phyloP scores from a whole-genome alignment of 192 early-diverging fungal genomes.

The Mortierella alpina region DNA sequence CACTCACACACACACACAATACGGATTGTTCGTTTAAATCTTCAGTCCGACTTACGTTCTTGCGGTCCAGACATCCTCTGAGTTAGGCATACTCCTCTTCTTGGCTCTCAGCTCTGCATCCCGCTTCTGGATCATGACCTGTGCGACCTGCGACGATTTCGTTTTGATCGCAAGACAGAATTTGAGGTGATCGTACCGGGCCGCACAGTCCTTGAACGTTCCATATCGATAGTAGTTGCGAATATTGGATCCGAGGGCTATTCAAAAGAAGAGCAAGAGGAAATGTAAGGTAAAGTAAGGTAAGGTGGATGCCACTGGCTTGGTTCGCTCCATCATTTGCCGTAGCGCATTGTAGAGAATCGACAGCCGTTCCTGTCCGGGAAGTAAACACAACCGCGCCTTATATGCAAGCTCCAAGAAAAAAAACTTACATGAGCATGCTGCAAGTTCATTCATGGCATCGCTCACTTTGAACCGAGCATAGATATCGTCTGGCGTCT shows the following conservation, averaged over 20 bases:
- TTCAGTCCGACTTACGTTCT: slow-evolving; percentile 25
- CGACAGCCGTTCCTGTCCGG: no score
- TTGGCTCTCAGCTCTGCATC: slow-evolving; percentile 40
- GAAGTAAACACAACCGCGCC: no score
- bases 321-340: not conserved
- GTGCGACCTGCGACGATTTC: slow-evolving; percentile 51
- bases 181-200: slow-evolving; percentile 57
- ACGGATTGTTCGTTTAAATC: no score
- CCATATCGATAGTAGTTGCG: slow-evolving; percentile 62
- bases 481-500: slow-evolving; percentile 30
- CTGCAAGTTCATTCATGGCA: slow-evolving; percentile 40
- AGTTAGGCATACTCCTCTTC: slow-evolving; percentile 38
- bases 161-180: slow-evolving; percentile 61
- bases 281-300: not conserved
- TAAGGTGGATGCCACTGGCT: not conserved
- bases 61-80: slow-evolving; percentile 59
- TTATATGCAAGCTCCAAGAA: not conserved
- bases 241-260: slow-evolving; percentile 59
- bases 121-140: slow-evolving; percentile 54
- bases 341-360: not conserved
- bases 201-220: slow-evolving; percentile 55
- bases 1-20: no score
- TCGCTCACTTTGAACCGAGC: slow-evolving; percentile 35
- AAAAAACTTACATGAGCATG: slow-evolving; percentile 37
- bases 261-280: not conserved